A percentile compares a stretch with the other conserved stretches of the same genome.
These are phyloP conservation scores for Nannochloropsis granulata DNA, from an alignment of 108 stramenopile species.

Conservation along the genomic window DNA sequence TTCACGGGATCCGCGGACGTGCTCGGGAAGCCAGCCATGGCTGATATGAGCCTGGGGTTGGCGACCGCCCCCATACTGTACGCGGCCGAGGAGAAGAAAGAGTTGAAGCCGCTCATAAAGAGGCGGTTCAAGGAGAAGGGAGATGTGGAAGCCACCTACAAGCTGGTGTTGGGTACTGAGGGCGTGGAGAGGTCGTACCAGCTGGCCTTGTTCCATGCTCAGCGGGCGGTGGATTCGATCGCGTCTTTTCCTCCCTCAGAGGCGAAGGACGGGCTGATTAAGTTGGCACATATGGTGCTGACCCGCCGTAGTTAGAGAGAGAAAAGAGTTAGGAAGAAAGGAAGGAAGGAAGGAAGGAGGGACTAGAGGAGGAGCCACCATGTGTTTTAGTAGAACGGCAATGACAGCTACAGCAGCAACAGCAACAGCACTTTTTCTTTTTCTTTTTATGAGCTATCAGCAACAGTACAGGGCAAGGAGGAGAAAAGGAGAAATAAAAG, in stretches of 20 bases:
- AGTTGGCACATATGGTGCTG: conserved; percentile 69
- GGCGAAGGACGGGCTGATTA: conserved; percentile 62
- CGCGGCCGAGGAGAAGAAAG: conserved; percentile 64
- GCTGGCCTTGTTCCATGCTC: conserved; percentile 74
- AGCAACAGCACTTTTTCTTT: not conserved
- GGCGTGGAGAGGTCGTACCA: conserved; percentile 71
- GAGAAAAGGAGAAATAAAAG: not conserved
- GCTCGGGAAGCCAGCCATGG: conserved; percentile 37
- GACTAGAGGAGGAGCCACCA: not conserved
- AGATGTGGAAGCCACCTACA: conserved; percentile 54
- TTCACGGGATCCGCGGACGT: conserved; percentile 72
- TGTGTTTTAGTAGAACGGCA: not conserved
- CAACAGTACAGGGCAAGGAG: not conserved
- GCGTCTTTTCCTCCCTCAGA: conserved; percentile 67
- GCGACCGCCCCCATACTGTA: conserved; percentile 92
- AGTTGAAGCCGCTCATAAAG: conserved; percentile 64
- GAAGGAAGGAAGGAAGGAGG: too few relatives aligned
- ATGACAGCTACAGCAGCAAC: not conserved
- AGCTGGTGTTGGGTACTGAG: conserved; percentile 11
- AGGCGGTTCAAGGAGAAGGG: conserved; percentile 81
- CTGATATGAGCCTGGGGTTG: conserved; percentile 61
- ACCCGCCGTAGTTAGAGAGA: conserved; percentile 66
- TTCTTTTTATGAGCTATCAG: not conserved
- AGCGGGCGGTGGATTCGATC: conserved; percentile 66
- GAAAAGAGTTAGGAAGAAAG: too few relatives aligned